Conservation (phyloP, 2,329 filamentous ascomycete species). For the Ceratocystis cubensis region DNA sequence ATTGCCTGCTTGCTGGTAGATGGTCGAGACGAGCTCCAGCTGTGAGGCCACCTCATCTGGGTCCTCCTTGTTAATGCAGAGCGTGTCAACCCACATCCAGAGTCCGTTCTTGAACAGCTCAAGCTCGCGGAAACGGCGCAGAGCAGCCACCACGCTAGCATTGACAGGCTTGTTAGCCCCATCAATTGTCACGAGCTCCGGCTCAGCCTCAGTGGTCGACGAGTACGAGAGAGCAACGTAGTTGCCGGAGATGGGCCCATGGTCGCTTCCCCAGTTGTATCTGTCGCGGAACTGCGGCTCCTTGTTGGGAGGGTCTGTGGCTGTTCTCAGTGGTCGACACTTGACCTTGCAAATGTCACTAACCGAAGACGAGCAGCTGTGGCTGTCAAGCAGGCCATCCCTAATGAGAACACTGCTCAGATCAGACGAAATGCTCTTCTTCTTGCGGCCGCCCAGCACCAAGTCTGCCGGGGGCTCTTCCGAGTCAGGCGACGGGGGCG, state of each 20-base stretch:
- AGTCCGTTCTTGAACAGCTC: slow-evolving; percentile 20
- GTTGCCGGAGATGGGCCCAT: slow-evolving; percentile 19
- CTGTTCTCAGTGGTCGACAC: slow-evolving; percentile 9
- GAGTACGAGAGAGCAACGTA: slow-evolving; percentile 19
- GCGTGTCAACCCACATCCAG: slow-evolving; percentile 24
- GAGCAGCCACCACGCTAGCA: slow-evolving; percentile 12
- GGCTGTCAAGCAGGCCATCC: slow-evolving; percentile 15
- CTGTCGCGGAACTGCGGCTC: slow-evolving; percentile 16
- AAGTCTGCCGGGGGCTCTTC: slow-evolving; percentile 14
- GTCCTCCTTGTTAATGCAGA: slow-evolving; percentile 23
- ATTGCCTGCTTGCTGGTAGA: slow-evolving; percentile 21
- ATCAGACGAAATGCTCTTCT: slow-evolving; percentile 19
- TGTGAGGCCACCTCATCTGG: slow-evolving; percentile 20
- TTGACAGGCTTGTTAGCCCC: slow-evolving; percentile 3
- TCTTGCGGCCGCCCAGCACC: slow-evolving; percentile 15
- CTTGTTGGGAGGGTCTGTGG: slow-evolving; percentile 4
- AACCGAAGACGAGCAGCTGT: not conserved
- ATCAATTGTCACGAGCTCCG: slow-evolving; percentile 15
- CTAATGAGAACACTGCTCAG: slow-evolving; percentile 14
- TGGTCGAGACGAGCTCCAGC: slow-evolving; percentile 17
- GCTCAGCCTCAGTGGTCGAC: not conserved
- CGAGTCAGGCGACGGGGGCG: not conserved
- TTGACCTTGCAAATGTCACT: slow-evolving; percentile 15
- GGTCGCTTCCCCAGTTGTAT: slow-evolving; percentile 18
- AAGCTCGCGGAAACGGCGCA: slow-evolving; percentile 20